These are phyloP conservation scores for Alternaria infectoria DNA, from an alignment of 2,329 filamentous ascomycete species.

Conservation along the genomic window DNA sequence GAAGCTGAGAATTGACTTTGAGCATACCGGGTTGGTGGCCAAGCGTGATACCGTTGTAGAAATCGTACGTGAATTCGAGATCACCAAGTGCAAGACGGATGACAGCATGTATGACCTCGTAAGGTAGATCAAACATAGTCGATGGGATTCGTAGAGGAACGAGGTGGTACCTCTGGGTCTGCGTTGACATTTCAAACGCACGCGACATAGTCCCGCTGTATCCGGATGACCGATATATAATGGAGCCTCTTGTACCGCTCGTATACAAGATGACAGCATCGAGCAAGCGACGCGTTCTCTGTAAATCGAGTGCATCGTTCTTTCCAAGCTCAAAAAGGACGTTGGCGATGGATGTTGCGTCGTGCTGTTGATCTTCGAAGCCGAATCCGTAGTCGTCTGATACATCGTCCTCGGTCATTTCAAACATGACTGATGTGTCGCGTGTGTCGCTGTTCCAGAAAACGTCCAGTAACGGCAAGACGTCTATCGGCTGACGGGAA, in stretches of 20 bases:
- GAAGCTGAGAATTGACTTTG: not conserved
- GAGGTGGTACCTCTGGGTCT: accelerated
- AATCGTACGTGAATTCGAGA: not conserved
- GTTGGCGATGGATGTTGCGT: not conserved
- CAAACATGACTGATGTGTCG: not conserved
- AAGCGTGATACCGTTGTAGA: not conserved
- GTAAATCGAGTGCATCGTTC: not conserved
- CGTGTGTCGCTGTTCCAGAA: not conserved
- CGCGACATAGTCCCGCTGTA: too few relatives aligned
- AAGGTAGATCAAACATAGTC: not conserved
- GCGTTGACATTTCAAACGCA: too few relatives aligned
- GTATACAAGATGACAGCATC: too few relatives aligned
- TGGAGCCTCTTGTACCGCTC: too few relatives aligned
- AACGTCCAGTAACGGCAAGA: not conserved
- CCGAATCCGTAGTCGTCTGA: not conserved
- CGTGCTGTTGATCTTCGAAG: accelerated
- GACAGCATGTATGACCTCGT: accelerated
- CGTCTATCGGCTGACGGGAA: not conserved
- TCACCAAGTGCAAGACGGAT: not conserved
- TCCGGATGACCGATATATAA: too few relatives aligned
- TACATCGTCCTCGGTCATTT: too few relatives aligned
- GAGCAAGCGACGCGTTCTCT: not conserved
- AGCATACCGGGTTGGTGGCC: not conserved
- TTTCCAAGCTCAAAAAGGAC: not conserved
- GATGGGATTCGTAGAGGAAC: accelerated